These are phyloP conservation scores for Allomyces arbusculus DNA, from an alignment of 192 early-diverging fungal species.

Conservation along the genomic window DNA sequence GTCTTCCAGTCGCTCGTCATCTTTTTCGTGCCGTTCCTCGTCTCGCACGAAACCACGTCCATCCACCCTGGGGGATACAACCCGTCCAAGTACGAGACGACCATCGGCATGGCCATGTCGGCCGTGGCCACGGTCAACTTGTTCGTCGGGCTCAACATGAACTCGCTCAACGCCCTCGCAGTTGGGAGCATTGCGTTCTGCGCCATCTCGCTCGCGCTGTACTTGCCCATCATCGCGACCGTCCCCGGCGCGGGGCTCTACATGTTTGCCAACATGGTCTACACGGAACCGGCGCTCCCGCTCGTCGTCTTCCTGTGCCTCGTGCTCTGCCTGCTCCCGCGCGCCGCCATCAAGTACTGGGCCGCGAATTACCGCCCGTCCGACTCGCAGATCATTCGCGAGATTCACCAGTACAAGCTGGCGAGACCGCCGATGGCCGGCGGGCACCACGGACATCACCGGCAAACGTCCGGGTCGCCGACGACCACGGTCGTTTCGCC, in stretches of 20 bases:
- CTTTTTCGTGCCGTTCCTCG: conserved; percentile 42
- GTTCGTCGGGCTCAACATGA: conserved; percentile 51
- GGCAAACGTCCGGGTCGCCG: no score
- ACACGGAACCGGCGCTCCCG: conserved; percentile 46
- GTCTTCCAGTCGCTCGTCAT: conserved; percentile 50
- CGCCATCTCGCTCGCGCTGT: conserved; percentile 29
- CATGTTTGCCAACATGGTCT: conserved; percentile 34
- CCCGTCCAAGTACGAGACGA: conserved; percentile 35
- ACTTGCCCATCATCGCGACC: conserved; percentile 43
- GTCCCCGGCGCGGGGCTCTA: conserved; percentile 22
- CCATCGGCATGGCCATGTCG: conserved; percentile 48
- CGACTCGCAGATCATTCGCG: conserved; percentile 42
- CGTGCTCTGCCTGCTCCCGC: conserved; percentile 49
- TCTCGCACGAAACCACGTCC: conserved; percentile 7
- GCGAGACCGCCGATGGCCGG: not conserved
- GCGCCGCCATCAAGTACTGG: conserved; percentile 40
- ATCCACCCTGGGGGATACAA: conserved; percentile 5
- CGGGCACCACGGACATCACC: no score
- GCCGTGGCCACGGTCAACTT: conserved; percentile 56
- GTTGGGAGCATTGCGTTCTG: conserved; percentile 23
- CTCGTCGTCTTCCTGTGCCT: conserved; percentile 33
- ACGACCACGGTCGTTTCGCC: no score
- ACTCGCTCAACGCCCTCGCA: conserved; percentile 55
- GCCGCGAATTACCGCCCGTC: conserved; percentile 41
- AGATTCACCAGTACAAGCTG: conserved; percentile 15